phyloP scores from a whole-genome alignment of 495 filamentous ascomycete genomes.

The Penicillium paxilli region DNA sequence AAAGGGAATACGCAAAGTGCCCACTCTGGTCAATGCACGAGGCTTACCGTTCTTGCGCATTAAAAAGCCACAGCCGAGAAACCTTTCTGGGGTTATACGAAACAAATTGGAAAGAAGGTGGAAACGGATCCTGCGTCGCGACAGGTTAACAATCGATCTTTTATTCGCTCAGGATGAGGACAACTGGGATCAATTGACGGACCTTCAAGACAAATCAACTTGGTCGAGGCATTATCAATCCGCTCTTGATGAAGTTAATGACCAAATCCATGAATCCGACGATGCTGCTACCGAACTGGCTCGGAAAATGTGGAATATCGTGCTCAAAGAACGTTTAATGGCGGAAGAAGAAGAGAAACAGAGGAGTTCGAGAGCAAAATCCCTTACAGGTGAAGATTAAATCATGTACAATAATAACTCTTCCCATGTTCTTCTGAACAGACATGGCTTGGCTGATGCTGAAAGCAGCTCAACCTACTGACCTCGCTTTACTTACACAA shows the following conservation, averaged over 20 bases:
- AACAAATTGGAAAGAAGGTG: conserved; percentile 49
- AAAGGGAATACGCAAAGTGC: conserved; percentile 58
- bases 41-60: conserved; percentile 70
- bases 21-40: conserved; percentile 55
- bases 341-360: conserved; percentile 31
- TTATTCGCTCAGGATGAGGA: conserved; percentile 58
- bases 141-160: conserved; percentile 32
- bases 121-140: conserved; percentile 27
- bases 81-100: conserved; percentile 56
- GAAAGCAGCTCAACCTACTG: not conserved
- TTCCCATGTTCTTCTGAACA: not conserved
- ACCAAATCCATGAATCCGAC: conserved; percentile 26
- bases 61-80: conserved; percentile 64
- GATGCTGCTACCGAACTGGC: conserved; percentile 29
- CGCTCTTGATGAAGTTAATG: conserved; percentile 18
- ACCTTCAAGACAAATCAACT: conserved; percentile 11
- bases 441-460: not conserved
- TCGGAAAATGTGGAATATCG: conserved; percentile 42
- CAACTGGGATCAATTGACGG: conserved; percentile 50
- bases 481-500: not conserved
- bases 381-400: not conserved
- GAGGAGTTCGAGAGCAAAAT: conserved; percentile 6
- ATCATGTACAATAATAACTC: not conserved
- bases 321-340: conserved; percentile 41
- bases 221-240: conserved; percentile 25